Evolutionary conservation across 345 rosid genomes (phyloP).

Genomic region (Capsella bursapastoris): DNA sequence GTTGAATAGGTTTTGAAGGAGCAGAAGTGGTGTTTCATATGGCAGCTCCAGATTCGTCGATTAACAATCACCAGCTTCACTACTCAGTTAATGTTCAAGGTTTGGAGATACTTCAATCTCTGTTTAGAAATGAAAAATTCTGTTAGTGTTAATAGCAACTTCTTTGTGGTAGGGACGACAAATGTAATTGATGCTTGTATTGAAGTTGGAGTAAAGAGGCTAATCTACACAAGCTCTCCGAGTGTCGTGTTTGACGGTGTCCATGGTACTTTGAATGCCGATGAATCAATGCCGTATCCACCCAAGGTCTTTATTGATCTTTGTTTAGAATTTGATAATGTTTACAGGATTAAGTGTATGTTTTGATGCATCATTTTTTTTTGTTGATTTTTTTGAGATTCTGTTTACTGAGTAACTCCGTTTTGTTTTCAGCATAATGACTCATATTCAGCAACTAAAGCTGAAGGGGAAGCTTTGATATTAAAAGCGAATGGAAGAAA

Average conservation of each 20-base stretch:
- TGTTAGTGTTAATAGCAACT: neutral
- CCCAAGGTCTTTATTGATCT: conserved; percentile 52
- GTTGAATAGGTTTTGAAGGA: conserved; percentile 65
- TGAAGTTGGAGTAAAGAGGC: conserved; percentile 77
- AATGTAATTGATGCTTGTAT: conserved; percentile 86
- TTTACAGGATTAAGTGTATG: neutral
- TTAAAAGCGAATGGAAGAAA: conserved; percentile 69
- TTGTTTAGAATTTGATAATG: neutral
- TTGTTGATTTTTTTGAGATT: conserved; percentile 8
- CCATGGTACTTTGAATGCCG: conserved; percentile 61
- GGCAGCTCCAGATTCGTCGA: conserved; percentile 98
- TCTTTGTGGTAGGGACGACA: conserved; percentile 58
- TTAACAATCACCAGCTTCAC: conserved; percentile 77
- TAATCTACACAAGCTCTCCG: conserved; percentile 93
- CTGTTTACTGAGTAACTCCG: neutral
- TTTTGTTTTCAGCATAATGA: conserved; percentile 72
- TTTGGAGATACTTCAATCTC: conserved; percentile 27
- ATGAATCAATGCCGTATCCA: conserved; percentile 77
- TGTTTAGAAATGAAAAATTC: neutral
- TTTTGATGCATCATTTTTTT: neutral
- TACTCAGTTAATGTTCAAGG: conserved; percentile 92
- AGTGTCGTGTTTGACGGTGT: conserved; percentile 93
- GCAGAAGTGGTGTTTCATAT: conserved; percentile 88
- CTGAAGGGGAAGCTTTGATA: conserved; percentile 80
- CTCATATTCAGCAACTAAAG: conserved; percentile 87